Conservation (phyloP, 768 basidiomycete genomes). For the Inosperma sp. region DNA sequence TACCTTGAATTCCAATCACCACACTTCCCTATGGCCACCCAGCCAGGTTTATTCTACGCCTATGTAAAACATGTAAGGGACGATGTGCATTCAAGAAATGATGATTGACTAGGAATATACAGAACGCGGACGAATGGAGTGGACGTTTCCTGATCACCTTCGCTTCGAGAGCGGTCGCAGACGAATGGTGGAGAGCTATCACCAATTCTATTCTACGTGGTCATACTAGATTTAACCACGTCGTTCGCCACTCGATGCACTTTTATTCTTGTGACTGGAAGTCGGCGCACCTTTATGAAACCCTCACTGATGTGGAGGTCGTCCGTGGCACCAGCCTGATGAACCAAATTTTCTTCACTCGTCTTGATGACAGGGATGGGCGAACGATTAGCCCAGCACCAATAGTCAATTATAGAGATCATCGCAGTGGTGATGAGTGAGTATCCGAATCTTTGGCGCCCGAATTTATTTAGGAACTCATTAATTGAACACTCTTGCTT, state of each 20-base stretch:
- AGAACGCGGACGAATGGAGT: conserved; percentile 14
- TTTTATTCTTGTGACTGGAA: conserved; percentile 16
- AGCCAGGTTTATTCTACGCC: conserved; percentile 16
- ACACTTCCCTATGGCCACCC: not conserved
- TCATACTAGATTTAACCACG: conserved; percentile 8
- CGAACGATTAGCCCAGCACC: conserved; percentile 11
- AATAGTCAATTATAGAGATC: not conserved
- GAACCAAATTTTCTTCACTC: conserved; percentile 17
- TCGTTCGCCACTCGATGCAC: conserved; percentile 14
- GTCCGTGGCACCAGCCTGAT: not conserved
- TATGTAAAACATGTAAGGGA: conserved; percentile 18
- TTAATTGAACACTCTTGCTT: not conserved
- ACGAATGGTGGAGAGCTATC: conserved; percentile 26
- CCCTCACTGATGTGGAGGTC: conserved; percentile 1
- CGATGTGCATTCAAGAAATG: too few relatives aligned
- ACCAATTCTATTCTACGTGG: conserved; percentile 13
- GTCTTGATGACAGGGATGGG: conserved; percentile 13
- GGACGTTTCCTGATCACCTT: conserved; percentile 22
- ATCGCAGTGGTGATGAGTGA: conserved; percentile 3
- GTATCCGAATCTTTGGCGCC: too few relatives aligned
- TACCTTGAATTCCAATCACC: too few relatives aligned
- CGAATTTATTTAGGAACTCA: not conserved
- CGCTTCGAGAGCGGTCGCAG: conserved; percentile 19
- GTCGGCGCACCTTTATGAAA: not conserved
- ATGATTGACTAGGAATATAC: too few relatives aligned